Percentiles rank a stretch among this genome's conserved stretches.
phyloP scores from a whole-genome alignment of 1,284 basidiomycete genomes.

The Apiotrichum akiyoshidainum region DNA sequence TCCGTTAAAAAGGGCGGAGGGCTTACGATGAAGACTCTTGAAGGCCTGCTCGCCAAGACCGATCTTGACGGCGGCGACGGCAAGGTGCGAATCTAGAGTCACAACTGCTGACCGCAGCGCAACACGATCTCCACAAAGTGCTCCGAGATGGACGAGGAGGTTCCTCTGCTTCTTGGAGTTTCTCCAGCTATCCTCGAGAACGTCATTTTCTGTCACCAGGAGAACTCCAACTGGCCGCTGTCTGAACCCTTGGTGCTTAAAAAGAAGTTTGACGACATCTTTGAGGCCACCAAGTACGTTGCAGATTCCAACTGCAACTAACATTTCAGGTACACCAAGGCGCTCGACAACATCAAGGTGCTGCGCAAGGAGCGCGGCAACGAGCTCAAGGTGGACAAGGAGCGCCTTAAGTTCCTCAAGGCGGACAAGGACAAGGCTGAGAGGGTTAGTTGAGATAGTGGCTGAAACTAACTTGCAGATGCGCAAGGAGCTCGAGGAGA shows the following conservation, averaged over 20 bases:
- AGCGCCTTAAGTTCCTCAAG: slow-evolving; percentile 73
- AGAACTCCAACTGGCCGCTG: slow-evolving; percentile 97
- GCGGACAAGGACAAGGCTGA: slow-evolving; percentile 84
- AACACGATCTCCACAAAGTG: slow-evolving; percentile 91
- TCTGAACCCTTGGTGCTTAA: slow-evolving; percentile 86
- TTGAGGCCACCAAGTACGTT: slow-evolving; percentile 87
- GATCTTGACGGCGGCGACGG: slow-evolving; percentile 67
- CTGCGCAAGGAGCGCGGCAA: slow-evolving; percentile 84
- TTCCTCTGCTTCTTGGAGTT: slow-evolving; percentile 88
- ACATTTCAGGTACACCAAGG: slow-evolving; percentile 82
- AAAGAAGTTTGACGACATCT: slow-evolving; percentile 99
- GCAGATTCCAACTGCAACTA: neutral
- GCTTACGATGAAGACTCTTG: slow-evolving; percentile 95
- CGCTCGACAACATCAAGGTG: slow-evolving; percentile 85
- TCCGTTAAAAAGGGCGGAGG: slow-evolving; percentile 83
- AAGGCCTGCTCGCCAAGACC: slow-evolving; percentile 77
- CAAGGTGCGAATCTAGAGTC: slow-evolving; percentile 59
- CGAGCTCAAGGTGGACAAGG: slow-evolving; percentile 91
- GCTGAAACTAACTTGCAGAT: slow-evolving; percentile 23
- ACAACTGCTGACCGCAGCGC: slow-evolving; percentile 56
- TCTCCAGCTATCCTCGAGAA: slow-evolving; percentile 96
- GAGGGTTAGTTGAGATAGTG: slow-evolving; percentile 48
- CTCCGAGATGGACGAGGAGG: slow-evolving; percentile 92
- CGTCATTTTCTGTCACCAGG: slow-evolving; percentile 99
- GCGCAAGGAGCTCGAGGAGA: slow-evolving; percentile 52